Evolutionary conservation across 2,329 filamentous ascomycete genomes (phyloP).

Genomic region (Thelonectria discophora): DNA sequence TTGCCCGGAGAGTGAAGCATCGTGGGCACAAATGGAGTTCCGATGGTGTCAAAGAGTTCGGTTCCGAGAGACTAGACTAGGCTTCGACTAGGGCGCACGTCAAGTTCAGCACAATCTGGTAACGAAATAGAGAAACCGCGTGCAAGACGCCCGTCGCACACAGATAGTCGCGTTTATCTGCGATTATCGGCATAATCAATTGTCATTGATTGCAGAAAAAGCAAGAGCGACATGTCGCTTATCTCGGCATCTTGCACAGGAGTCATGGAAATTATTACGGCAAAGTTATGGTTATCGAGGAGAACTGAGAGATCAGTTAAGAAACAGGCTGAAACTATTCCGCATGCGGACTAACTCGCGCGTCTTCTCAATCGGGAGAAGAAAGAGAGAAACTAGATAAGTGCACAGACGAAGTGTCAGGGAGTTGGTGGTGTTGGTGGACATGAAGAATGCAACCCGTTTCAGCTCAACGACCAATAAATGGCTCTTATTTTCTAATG

Average conservation of each 20-base stretch:
- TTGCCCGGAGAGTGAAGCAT: neutral
- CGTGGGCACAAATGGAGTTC: neutral
- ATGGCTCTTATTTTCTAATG: constrained; percentile 3
- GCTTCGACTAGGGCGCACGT: too few relatives aligned
- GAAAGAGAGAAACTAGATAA: constrained; percentile 22
- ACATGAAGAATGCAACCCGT: neutral
- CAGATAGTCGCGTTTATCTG: neutral
- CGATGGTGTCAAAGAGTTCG: neutral
- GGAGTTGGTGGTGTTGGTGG: neutral
- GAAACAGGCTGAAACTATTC: neutral
- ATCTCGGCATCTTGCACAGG: constrained; percentile 9
- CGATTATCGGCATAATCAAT: neutral
- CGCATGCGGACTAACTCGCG: neutral
- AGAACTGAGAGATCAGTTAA: neutral
- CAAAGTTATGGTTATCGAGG: neutral
- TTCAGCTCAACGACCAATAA: neutral
- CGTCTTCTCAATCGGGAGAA: constrained; percentile 17
- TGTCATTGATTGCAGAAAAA: neutral
- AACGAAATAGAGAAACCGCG: neutral
- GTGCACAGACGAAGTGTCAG: neutral
- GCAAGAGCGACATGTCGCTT: constrained; percentile 1
- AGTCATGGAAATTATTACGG: constrained; percentile 5
- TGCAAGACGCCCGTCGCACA: neutral
- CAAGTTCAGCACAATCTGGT: too few relatives aligned
- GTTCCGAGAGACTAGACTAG: constrained; percentile 8